phyloP scores from a whole-genome alignment of 2,329 filamentous ascomycete genomes.

The Fusarium proliferatum region DNA sequence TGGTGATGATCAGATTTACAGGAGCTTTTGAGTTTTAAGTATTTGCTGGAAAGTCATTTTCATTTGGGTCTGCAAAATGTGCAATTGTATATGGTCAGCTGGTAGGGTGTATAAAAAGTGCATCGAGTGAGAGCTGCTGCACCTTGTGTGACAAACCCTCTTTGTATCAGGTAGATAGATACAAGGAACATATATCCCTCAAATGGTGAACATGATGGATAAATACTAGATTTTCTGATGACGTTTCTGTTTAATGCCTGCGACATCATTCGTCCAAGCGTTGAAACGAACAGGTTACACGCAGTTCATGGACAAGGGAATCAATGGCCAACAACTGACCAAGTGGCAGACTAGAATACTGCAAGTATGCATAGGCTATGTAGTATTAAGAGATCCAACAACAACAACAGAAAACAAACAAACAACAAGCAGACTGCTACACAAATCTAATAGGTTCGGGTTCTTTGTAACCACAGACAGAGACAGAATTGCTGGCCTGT shows the following conservation, averaged over 20 bases:
- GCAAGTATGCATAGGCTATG: background rate
- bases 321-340: slow-evolving; percentile 9
- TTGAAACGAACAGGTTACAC: slow-evolving; percentile 20
- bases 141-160: background rate
- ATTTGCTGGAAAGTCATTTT: background rate
- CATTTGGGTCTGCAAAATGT: background rate
- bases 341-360: slow-evolving; percentile 17
- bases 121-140: background rate
- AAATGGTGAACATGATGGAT: background rate
- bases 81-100: background rate
- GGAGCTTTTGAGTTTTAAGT: background rate
- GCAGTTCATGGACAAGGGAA: slow-evolving; percentile 5
- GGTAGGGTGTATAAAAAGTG: background rate
- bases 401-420: background rate
- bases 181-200: background rate
- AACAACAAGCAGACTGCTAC: background rate
- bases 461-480: background rate
- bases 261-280: slow-evolving; percentile 8
- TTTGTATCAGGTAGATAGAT: background rate
- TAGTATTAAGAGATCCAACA: background rate
- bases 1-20: background rate
- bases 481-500: background rate
- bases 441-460: background rate
- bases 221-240: background rate
- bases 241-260: background rate